These are phyloP conservation scores for Echeveria elegans DNA, from an alignment of 164 flowering plant species.

Conservation along the genomic window DNA sequence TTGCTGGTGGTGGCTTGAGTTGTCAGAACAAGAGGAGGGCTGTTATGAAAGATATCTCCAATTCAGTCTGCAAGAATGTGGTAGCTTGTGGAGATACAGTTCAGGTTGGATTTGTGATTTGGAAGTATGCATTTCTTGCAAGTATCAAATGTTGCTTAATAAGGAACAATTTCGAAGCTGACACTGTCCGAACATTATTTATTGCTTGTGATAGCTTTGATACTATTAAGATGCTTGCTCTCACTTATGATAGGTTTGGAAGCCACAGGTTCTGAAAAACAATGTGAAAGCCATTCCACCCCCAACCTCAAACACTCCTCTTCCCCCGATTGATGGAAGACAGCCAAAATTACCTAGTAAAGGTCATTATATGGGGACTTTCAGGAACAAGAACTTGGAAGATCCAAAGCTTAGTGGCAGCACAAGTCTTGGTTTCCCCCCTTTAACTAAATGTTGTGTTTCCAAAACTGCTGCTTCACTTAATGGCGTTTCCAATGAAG, in stretches of 20 bases:
- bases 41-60: slow-evolving; percentile 31
- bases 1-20: slow-evolving; percentile 10
- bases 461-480: background rate
- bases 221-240: background rate
- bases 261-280: background rate
- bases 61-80: slow-evolving; percentile 13
- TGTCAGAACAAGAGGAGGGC: slow-evolving; percentile 27
- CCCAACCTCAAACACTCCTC: background rate
- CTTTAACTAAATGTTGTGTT: background rate
- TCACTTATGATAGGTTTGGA: background rate
- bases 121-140: background rate
- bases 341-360: background rate
- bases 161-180: background rate
- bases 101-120: slow-evolving; percentile 19
- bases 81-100: slow-evolving; percentile 6
- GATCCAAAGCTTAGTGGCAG: background rate
- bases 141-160: background rate
- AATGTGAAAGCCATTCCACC: background rate
- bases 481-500: background rate
- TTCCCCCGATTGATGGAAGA: background rate
- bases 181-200: background rate
- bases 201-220: too few species aligned
- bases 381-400: background rate
- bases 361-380: background rate
- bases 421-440: background rate